Percentiles rank a stretch among this genome's conserved stretches.
These are phyloP conservation scores for Massariosphaeria phaeospora DNA, from an alignment of 495 filamentous ascomycete species.

Conservation along the genomic window DNA sequence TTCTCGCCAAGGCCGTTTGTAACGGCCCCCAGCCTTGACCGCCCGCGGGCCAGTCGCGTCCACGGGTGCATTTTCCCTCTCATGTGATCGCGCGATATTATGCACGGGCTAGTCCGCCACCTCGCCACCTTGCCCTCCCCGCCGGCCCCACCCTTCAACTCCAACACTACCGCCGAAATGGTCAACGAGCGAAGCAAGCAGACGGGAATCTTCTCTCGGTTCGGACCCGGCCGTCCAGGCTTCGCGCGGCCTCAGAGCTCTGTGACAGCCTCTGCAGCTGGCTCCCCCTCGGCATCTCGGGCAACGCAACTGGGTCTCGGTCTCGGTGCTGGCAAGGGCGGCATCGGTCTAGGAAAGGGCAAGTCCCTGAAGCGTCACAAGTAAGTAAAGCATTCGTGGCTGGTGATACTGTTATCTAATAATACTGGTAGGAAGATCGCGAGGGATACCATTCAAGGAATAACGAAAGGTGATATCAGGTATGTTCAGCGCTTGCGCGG, in stretches of 20 bases:
- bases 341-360: conserved; percentile 20
- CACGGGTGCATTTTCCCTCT: background rate
- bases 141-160: background rate
- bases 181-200: background rate
- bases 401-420: background rate
- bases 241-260: background rate
- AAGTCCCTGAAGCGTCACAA: conserved; percentile 19
- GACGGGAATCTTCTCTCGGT: background rate
- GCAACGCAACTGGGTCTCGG: background rate
- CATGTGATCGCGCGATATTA: background rate
- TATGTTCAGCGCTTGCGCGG: conserved; percentile 4
- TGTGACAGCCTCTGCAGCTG: background rate
- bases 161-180: background rate
- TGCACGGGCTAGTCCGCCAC: background rate
- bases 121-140: background rate
- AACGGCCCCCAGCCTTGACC: background rate
- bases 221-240: background rate
- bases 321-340: background rate
- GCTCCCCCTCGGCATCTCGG: background rate
- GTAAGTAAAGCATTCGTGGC: conserved; percentile 9
- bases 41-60: background rate
- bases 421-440: conserved; percentile 80
- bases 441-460: conserved; percentile 92
- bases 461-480: conserved; percentile 50
- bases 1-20: background rate